These are phyloP conservation scores for Poterioochromonas sp. DNA, from an alignment of 352 stramenopile genomes.

Conservation along the genomic window DNA sequence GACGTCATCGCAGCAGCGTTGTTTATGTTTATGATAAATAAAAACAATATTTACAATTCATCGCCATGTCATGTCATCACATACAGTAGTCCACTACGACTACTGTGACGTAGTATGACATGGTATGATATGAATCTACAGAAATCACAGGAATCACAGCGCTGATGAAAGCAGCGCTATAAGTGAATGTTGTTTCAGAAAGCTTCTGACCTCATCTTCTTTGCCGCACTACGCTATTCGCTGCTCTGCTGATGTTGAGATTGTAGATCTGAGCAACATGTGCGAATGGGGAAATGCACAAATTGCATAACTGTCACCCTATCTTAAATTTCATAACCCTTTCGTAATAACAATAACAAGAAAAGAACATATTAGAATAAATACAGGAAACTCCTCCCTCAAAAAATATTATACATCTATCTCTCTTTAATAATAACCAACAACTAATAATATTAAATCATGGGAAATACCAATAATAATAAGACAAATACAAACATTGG, in stretches of 20 bases:
- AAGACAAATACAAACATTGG: no score
- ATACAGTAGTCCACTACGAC: constrained; percentile 8
- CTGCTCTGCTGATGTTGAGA: neutral
- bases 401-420: no score
- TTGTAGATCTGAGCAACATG: no score
- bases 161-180: constrained; percentile 25
- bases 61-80: constrained; percentile 9
- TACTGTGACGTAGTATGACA: constrained; percentile 13
- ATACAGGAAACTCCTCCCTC: no score
- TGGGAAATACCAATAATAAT: no score
- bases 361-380: no score
- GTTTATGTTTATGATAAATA: constrained; percentile 19
- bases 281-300: no score
- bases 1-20: constrained; percentile 7
- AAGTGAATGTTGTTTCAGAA: constrained; percentile 4
- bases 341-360: no score
- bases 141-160: neutral
- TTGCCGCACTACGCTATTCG: constrained; percentile 23
- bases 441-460: no score
- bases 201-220: constrained; percentile 44
- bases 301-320: no score
- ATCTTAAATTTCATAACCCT: no score
- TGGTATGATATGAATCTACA: constrained; percentile 15
- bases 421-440: no score
- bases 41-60: constrained; percentile 19